Evolutionary conservation across 352 stramenopile genomes (phyloP).

Genomic region (Phytophthora nicotianae): DNA sequence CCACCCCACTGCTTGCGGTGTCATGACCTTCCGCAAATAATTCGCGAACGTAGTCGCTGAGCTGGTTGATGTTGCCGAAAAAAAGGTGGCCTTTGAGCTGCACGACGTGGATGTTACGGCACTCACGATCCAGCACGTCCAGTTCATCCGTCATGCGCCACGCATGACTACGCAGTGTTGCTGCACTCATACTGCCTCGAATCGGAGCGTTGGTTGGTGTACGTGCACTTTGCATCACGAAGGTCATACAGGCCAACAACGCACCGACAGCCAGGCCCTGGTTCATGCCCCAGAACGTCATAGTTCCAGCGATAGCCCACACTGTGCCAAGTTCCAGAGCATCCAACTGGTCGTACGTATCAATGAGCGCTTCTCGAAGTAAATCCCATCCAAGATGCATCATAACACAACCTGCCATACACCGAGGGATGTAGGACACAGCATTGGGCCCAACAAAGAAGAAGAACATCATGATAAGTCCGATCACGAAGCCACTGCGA

Average conservation of each 20-base stretch:
- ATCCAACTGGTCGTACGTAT: constrained; percentile 90
- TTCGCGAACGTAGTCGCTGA: constrained; percentile 88
- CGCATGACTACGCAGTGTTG: constrained; percentile 86
- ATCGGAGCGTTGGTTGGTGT: constrained; percentile 87
- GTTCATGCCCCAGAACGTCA: constrained; percentile 95
- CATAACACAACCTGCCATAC: constrained; percentile 93
- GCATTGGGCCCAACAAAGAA: constrained; percentile 90
- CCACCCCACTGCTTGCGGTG: constrained; percentile 7
- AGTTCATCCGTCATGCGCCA: constrained; percentile 82
- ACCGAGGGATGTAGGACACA: constrained; percentile 89
- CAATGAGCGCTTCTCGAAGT: constrained; percentile 89
- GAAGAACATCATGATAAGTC: constrained; percentile 76
- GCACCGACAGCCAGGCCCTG: constrained; percentile 87
- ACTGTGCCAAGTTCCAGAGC: constrained; percentile 90
- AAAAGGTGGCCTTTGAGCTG: constrained; percentile 86
- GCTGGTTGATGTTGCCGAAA: constrained; percentile 91
- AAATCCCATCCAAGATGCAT: constrained; percentile 92
- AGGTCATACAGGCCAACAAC: constrained; percentile 89
- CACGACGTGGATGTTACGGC: constrained; percentile 80
- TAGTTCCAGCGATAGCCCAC: constrained; percentile 89
- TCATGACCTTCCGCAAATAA: constrained; percentile 53
- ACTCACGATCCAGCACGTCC: constrained; percentile 74
- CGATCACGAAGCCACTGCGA: constrained; percentile 68
- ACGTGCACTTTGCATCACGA: constrained; percentile 89
- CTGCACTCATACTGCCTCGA: constrained; percentile 89